Conservation (phyloP, 768 basidiomycete species). For the Candolleomyces eurysporus region DNA sequence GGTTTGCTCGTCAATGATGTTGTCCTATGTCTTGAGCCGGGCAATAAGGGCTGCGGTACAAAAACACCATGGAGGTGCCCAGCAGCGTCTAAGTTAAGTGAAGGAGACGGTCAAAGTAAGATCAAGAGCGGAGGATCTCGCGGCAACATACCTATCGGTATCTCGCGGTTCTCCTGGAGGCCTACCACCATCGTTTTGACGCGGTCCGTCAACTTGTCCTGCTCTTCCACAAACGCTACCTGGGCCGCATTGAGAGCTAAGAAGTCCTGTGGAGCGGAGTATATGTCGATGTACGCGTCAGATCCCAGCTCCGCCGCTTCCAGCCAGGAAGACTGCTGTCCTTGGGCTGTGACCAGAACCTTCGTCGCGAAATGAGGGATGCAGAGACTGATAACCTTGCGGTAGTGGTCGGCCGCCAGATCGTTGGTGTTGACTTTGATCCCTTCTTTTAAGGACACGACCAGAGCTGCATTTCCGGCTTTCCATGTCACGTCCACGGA, state of each 20-base stretch:
- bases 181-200: constrained; percentile 50
- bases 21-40: constrained; percentile 7
- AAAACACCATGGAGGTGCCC: constrained; percentile 52
- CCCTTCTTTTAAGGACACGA: constrained; percentile 56
- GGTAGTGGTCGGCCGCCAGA: constrained; percentile 63
- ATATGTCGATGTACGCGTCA: constrained; percentile 67
- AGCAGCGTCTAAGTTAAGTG: constrained; percentile 15
- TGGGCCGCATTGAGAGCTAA: constrained; percentile 50
- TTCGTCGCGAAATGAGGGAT: constrained; percentile 51
- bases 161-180: constrained; percentile 11
- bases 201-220: constrained; percentile 71
- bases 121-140: background rate
- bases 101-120: background rate
- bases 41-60: constrained; percentile 31
- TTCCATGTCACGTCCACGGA: constrained; percentile 56
- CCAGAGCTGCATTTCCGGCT: constrained; percentile 50
- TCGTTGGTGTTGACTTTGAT: constrained; percentile 72
- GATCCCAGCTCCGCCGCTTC: constrained; percentile 55
- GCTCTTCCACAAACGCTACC: constrained; percentile 60
- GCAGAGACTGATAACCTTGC: constrained; percentile 59
- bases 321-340: constrained; percentile 54
- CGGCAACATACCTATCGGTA: background rate
- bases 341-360: constrained; percentile 44
- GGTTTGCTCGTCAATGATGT: constrained; percentile 24
- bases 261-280: constrained; percentile 62